A percentile compares a stretch with the other conserved stretches of the same genome.
Evolutionary conservation across 306 rosid species (phyloP).

Genomic region (Acmispon strigosus): DNA sequence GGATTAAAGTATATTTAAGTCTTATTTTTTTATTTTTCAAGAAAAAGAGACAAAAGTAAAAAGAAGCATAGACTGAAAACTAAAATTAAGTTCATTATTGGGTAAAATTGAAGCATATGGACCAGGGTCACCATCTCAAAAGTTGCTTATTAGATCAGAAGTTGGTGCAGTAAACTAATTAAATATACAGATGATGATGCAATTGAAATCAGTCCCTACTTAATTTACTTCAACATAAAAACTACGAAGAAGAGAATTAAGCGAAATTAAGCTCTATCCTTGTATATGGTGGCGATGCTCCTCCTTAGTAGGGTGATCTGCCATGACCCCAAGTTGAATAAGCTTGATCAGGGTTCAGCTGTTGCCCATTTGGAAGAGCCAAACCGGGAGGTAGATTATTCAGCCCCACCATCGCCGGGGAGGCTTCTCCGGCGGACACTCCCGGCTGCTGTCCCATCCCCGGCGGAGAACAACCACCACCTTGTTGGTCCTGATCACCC

Average conservation of each 20-base stretch:
- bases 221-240: too few species aligned
- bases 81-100: background rate
- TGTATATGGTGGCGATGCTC: too few species aligned
- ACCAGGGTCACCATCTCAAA: background rate
- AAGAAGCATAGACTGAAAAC: background rate
- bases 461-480: conserved; percentile 30
- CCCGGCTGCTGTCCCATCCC: conserved; percentile 19
- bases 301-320: conserved; percentile 39
- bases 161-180: background rate
- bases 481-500: conserved; percentile 33
- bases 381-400: conserved; percentile 40
- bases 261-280: too few species aligned
- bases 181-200: background rate
- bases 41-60: background rate
- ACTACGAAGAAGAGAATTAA: too few species aligned
- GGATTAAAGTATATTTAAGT: too few species aligned
- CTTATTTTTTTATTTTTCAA: background rate
- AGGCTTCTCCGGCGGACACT: conserved; percentile 21
- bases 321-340: conserved; percentile 61
- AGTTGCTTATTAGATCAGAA: background rate
- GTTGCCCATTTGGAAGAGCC: conserved; percentile 43
- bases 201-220: too few species aligned
- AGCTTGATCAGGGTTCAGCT: conserved; percentile 57
- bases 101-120: background rate
- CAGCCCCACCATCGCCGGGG: conserved; percentile 33